Percentiles rank a stretch among this genome's conserved stretches.
These are phyloP conservation scores for Ceratocystis huliohia DNA, from an alignment of 2,329 filamentous ascomycete species.

Conservation along the genomic window DNA sequence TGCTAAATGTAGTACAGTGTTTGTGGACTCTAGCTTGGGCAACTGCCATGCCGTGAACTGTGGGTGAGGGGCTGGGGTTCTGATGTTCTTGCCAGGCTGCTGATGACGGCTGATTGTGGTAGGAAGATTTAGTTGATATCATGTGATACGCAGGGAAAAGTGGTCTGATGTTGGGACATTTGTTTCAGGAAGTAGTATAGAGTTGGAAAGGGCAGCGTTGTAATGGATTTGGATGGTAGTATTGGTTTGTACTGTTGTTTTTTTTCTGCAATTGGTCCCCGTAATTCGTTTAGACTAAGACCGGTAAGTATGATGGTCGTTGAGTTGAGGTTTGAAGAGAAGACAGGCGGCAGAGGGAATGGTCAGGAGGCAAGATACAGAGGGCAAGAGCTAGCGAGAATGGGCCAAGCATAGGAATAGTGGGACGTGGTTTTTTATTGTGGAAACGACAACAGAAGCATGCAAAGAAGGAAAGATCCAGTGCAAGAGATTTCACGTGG, in stretches of 20 bases:
- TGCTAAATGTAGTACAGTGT: not conserved
- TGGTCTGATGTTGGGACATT: constrained; percentile 3
- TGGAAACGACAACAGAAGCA: too few species aligned
- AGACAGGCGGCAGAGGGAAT: not conserved
- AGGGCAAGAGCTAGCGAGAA: not conserved
- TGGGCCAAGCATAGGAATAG: too few species aligned
- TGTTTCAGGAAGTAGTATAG: not conserved
- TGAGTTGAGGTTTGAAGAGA: not conserved
- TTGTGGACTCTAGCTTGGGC: not conserved
- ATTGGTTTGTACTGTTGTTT: not conserved
- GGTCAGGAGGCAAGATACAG: not conserved
- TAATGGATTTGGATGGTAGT: constrained; percentile 2
- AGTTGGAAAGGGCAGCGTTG: constrained; percentile 7
- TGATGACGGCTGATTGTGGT: too few species aligned
- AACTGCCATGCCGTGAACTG: not conserved
- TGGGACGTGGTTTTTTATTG: too few species aligned
- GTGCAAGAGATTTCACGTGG: too few species aligned
- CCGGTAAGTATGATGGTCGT: not conserved
- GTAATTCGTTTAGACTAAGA: not conserved
- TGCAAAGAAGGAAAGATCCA: too few species aligned
- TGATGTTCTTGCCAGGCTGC: not conserved
- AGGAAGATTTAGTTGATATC: not conserved
- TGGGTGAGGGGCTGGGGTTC: not conserved
- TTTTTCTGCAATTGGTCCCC: not conserved
- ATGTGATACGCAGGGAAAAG: not conserved